A percentile compares a stretch with the other conserved stretches of the same genome.
These are phyloP conservation scores for Saccharomyces hybrid DNA, from an alignment of 1,139 yeast species.

Conservation along the genomic window DNA sequence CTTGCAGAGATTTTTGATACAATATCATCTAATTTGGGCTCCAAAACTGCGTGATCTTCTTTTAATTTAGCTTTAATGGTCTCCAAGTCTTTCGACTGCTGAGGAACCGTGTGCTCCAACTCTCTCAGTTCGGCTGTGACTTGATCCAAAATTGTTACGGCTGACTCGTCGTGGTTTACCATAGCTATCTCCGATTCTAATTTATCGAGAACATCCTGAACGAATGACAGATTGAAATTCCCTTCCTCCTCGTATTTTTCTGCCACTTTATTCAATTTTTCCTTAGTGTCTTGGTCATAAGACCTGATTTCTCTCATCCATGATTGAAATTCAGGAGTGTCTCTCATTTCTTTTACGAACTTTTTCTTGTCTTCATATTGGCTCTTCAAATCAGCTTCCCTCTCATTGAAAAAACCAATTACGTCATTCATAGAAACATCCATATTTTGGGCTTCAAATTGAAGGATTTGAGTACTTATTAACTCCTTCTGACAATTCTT, in stretches of 20 bases:
- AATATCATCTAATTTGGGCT: conserved; percentile 46
- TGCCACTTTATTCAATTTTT: conserved; percentile 39
- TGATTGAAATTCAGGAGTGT: conserved; percentile 40
- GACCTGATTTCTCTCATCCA: conserved; percentile 38
- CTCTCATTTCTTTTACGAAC: conserved; percentile 39
- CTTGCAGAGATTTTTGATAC: conserved; percentile 50
- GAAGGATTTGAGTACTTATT: conserved; percentile 10
- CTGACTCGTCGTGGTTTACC: conserved; percentile 36
- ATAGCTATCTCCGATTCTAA: conserved; percentile 35
- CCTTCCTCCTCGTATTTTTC: conserved; percentile 38
- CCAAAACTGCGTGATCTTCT: conserved; percentile 45
- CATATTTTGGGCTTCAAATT: conserved; percentile 20
- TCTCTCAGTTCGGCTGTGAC: conserved; percentile 27
- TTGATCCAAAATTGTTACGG: conserved; percentile 35
- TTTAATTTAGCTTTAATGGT: conserved; percentile 36
- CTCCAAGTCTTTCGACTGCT: conserved; percentile 26
- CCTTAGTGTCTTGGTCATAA: conserved; percentile 41
- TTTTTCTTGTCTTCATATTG: conserved; percentile 39
- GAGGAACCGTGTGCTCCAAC: conserved; percentile 28
- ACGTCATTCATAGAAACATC: conserved; percentile 21
- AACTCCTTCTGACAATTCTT: conserved; percentile 15
- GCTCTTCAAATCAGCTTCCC: conserved; percentile 30
- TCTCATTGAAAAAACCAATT: conserved; percentile 23
- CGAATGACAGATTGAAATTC: conserved; percentile 37
- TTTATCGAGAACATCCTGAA: conserved; percentile 32